Evolutionary conservation across 768 basidiomycete genomes (phyloP).

Genomic region (Trametes sanguinea): DNA sequence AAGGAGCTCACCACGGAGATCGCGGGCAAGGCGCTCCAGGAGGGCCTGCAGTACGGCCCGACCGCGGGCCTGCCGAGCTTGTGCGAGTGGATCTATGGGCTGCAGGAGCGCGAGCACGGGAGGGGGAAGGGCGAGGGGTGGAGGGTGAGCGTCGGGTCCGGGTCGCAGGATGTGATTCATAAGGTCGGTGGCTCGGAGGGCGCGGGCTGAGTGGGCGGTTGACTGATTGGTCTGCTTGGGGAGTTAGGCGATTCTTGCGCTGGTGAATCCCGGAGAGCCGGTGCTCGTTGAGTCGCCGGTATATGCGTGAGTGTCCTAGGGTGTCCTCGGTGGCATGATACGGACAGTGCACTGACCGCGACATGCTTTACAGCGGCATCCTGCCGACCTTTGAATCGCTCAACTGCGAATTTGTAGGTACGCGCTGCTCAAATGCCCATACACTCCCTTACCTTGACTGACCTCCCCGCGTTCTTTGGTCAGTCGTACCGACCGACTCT

Average conservation of each 20-base stretch:
- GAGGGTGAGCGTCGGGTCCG: conserved; percentile 76
- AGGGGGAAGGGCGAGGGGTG: conserved; percentile 64
- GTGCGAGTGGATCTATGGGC: conserved; percentile 64
- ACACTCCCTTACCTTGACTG: neutral
- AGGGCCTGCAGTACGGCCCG: conserved; percentile 77
- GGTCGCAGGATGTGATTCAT: conserved; percentile 88
- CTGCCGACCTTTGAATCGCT: conserved; percentile 63
- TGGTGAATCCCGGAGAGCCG: conserved; percentile 80
- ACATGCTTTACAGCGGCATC: conserved; percentile 52
- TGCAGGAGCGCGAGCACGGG: conserved; percentile 75
- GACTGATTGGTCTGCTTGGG: neutral
- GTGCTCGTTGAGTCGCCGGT: conserved; percentile 84
- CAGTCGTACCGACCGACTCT: conserved; percentile 81
- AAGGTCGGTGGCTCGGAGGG: conserved; percentile 52
- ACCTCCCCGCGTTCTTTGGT: neutral
- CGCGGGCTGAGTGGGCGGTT: neutral
- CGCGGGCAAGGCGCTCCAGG: conserved; percentile 42
- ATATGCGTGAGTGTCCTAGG: conserved; percentile 56
- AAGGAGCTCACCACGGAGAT: conserved; percentile 43
- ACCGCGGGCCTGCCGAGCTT: conserved; percentile 70
- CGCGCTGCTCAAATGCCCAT: conserved; percentile 15
- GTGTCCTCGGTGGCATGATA: too few relatives aligned
- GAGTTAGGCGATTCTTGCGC: conserved; percentile 64
- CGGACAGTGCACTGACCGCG: neutral
- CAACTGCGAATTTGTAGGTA: conserved; percentile 61